Evolutionary conservation across 768 basidiomycete genomes (phyloP), one percentile per base, ranked within the genome.

Genomic region (Lentinula lateritia): DNA sequence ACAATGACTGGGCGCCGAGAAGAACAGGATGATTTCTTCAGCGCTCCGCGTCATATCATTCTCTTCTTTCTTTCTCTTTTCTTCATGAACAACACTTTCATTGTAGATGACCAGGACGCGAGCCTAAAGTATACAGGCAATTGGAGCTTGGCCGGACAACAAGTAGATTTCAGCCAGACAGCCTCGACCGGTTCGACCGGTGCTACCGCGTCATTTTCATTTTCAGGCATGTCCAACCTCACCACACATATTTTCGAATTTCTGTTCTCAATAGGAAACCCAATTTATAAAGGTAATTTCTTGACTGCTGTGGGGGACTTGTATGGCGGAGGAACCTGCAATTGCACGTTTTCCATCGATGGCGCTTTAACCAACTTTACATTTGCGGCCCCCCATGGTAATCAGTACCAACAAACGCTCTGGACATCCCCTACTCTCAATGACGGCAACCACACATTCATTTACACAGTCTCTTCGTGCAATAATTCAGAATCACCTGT

Each of bases 401-500:
- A 62, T 10, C 45, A 50, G 39, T 60, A 64, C 36, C 69, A 70
- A 53, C 65, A 67, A 62, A 38, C 63, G 0, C 52, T 70, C 20
- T 70, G 63, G 62, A 50, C 63, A 0, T 64, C 68, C 1, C 39
- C 63, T 5, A 12, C 32, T 12, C 64, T 70, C 18, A 43, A 61
- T 10, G 69, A 70, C 56, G 65, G 54, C 20, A 52, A 61, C 10
- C 69, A 70, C 50, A 69, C 66, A 16, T 56, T 70, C 50, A 58
- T 61, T 53, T 70, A 67, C 61, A 64, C 65, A 5, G 5, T 66
- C 2, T 5, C 61, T 16, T 66, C 68, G 3, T 70, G 69, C 48
- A 43, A 48, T 39, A 46, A n/a, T 50, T 36, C 63, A 8, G 9
- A 62, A 15, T 62, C 64, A 12, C 56, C 63, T 54, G 36, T 66